Base-by-base conservation (phyloP, 345 rosid species). In the Heritiera littoralis region DNA sequence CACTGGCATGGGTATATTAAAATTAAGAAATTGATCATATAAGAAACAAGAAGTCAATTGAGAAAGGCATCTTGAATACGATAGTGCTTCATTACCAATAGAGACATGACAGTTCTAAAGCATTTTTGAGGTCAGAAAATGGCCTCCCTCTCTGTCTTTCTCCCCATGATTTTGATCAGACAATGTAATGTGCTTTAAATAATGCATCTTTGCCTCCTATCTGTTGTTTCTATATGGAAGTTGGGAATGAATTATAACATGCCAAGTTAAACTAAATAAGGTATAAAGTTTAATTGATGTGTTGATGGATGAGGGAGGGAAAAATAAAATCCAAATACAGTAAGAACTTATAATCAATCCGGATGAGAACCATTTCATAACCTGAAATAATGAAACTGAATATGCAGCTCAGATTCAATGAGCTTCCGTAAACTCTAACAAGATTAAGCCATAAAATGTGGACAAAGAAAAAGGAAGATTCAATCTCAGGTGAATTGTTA, bases 121-220 rank as follows among this genome's bases (percentile, higher is more conserved):
- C 67, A 1, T 74, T 23, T 51, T 51, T n/a, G 18, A 65, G 52
- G 65, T 41, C 7, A 54, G 40, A 79, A 79, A 79, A 54, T 66
- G 56, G 55, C 54, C 13, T 32, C n/a, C 6, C 7, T 17, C 13
- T 11, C 51, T 46, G 5, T 3, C 17, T 18, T 48, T 14, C 28
- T 35, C 43, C 51, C 48, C 18, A n/a, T 38, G 72, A 69, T 51
- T 67, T 52, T 52, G 80, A 80, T 67, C 77, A 61, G 61, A 63
- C 80, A 40, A 43, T 71, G 20, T 4, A 5, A 40, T 76, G 66
- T 76, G 83, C 46, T 76, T 70, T 41, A 51, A 45, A 70, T 70
- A 61, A 70, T 74, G 60, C 63, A 30, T 48, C 32, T 30, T 13
- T 58, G 35, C 35, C 28, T 60, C 52, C 12, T n/a, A 28, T n/a